Base-by-base conservation (phyloP, 2,329 filamentous ascomycete species). In the Apiospora kogelbergensis region DNA sequence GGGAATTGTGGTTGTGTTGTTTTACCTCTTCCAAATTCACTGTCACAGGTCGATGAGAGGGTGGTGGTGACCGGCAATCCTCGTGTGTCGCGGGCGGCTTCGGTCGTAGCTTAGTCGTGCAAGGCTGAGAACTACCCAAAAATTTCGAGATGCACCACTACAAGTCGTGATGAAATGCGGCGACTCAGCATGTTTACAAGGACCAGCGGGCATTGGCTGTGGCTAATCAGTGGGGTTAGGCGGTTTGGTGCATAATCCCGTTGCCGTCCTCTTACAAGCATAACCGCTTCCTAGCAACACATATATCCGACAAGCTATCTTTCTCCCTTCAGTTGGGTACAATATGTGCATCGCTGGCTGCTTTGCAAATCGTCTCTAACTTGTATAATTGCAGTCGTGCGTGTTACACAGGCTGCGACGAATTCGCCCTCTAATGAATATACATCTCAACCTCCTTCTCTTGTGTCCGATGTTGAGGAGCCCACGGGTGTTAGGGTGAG, bases 121-220 rank as follows among this genome's bases (percentile, higher is more conserved):
- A 22, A 60, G 53, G 53, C 53, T 60, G 53, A 60, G 53, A 37
- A 30, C 26, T 60, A 42, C 53, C 53, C 53, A 60, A 60, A 60
- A 60, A 60, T n/a, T 60, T 60, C 53, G 53, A 37, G 53, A 60
- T 60, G 53, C 53, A n/a, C 53, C 53, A n/a, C 53, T 37, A 60
- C 20, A 10, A 10, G 53, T 30, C 22, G 48, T 57, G 48, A 57
- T 57, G 48, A 57, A 57, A 33, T 57, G 48, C 48, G 7, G 48
- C 26, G 48, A 20, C 42, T 3, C n/a, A 57, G 53, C 30, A 33
- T 60, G 30, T 60, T 60, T 60, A 37, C 24, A 24, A 30, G 30
- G 7, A 22, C 53, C 53, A n/a, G 33, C 42, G 20, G 30, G 30
- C 30, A 60, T 37, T 22, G 30, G 53, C 26, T 22, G 30, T n/a